phyloP scores from a whole-genome alignment of 208 protist species.

The Crithidia sp. region DNA sequence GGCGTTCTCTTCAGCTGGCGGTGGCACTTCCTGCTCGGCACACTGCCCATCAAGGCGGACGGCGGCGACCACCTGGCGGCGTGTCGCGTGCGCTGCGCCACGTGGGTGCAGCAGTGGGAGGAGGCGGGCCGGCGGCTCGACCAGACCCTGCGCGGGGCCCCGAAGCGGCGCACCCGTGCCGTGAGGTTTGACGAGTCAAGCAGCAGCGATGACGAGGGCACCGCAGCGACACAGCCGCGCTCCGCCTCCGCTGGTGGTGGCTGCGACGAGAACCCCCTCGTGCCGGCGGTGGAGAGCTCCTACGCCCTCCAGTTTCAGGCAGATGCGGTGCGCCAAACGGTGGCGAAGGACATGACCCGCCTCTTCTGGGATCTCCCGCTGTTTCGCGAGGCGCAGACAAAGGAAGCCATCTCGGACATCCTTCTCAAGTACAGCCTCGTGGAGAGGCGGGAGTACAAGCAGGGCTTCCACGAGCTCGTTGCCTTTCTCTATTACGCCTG shows the following conservation, averaged over 20 bases:
- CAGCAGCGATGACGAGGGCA: conserved; percentile 5
- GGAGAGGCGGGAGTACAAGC: conserved; percentile 72
- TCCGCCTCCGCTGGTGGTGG: not conserved
- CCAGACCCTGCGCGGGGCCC: conserved; percentile 13
- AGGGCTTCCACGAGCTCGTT: conserved; percentile 93
- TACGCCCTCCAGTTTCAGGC: conserved; percentile 69
- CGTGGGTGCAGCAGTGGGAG: conserved; percentile 22
- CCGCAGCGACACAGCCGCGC: no score
- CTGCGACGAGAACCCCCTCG: conserved; percentile 62
- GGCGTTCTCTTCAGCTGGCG: conserved; percentile 42
- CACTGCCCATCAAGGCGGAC: conserved; percentile 27
- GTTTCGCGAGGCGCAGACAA: conserved; percentile 42
- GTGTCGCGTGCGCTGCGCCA: conserved; percentile 2
- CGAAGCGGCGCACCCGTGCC: conserved; percentile 8
- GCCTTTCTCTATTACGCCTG: conserved; percentile 78
- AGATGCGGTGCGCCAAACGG: conserved; percentile 39
- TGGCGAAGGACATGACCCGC: conserved; percentile 69
- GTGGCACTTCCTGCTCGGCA: conserved; percentile 55
- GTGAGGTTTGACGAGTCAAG: conserved; percentile 39
- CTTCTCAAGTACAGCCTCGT: conserved; percentile 67
- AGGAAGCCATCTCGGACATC: conserved; percentile 48
- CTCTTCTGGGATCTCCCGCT: conserved; percentile 70
- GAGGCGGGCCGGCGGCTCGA: conserved; percentile 24
- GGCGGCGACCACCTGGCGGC: conserved; percentile 2
- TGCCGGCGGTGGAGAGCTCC: conserved; percentile 47